Evolutionary conservation across 768 basidiomycete species (phyloP), one percentile per base, ranked within the genome.

Genomic region (Trametes villosa): DNA sequence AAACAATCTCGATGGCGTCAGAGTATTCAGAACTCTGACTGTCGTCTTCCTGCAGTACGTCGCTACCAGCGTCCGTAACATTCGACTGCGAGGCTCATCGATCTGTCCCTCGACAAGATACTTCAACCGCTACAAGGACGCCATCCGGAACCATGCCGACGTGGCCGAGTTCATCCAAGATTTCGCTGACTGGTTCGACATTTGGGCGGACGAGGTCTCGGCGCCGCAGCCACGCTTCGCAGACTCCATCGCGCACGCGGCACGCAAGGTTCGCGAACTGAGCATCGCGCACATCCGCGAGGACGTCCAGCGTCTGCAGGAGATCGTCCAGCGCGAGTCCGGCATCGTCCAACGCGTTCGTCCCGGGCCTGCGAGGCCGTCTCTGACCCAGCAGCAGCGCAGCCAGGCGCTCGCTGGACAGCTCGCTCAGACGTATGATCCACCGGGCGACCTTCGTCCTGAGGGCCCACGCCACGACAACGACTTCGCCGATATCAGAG

Each of bases 401-500:
- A 55, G 44, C 30, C 65, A 68, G 44, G 68, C 64, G 8, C 58
- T 62, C 26, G 40, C 63, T 7, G 64, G 64, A 4, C 67, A 68
- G 22, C 60, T 68, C 18, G 52, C 54, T 17, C 61, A 67, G 50
- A 59, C 62, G 8, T 68, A 67, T 61, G 62, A 53, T 11, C 65
- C 62, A 24, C 68, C 62, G 6, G 63, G 65, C 15, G 34, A 67
- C 0, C 71, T 82, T 2, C 80, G 83, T 12, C 29, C 53, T 1
- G 78, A 75, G 0, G 86, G 86, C 0, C 78, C 80, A 0, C 81
- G 90, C 1, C 89, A 92, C 59, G 84, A 92, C 68, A 92, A 91
- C 55, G 89, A 91, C 64, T 76, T 72, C 45, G 68, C 72, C 26
- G 78, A 85, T 36, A 86, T 91, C 11, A 26, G 67, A 1, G 74